Evolutionary conservation across 495 filamentous ascomycete species (phyloP).

Genomic region (Penicillium longicatenatum): DNA sequence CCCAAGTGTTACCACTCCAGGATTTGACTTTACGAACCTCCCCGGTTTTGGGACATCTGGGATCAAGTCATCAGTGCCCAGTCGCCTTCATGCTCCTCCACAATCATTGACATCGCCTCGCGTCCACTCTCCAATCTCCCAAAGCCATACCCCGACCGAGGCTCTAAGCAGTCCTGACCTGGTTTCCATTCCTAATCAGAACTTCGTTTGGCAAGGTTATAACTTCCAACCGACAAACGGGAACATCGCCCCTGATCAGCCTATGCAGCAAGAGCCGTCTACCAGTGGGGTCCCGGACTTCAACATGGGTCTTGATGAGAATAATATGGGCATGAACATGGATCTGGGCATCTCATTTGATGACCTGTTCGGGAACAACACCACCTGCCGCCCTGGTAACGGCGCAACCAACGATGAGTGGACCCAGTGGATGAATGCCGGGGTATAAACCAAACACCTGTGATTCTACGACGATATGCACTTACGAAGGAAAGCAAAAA

Average conservation of each 20-base stretch:
- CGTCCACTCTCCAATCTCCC: slow-evolving; percentile 39
- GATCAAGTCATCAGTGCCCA: slow-evolving; percentile 33
- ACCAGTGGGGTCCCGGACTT: slow-evolving; percentile 26
- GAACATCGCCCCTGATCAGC: slow-evolving; percentile 14
- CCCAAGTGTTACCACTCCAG: slow-evolving; percentile 26
- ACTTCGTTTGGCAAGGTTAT: slow-evolving; percentile 49
- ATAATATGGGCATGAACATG: slow-evolving; percentile 34
- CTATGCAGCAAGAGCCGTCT: slow-evolving; percentile 24
- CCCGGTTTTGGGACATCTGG: slow-evolving; percentile 23
- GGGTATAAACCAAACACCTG: slow-evolving; percentile 6
- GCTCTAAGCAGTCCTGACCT: slow-evolving; percentile 45
- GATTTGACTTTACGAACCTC: slow-evolving; percentile 36
- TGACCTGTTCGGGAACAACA: slow-evolving; percentile 45
- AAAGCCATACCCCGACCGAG: slow-evolving; percentile 37
- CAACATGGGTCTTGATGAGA: slow-evolving; percentile 36
- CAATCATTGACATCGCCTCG: slow-evolving; percentile 32
- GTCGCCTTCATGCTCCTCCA: slow-evolving; percentile 28
- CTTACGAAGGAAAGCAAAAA: slow-evolving; percentile 23
- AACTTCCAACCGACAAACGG: slow-evolving; percentile 35
- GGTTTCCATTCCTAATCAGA: slow-evolving; percentile 49
- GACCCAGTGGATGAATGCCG: slow-evolving; percentile 46
- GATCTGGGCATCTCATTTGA: slow-evolving; percentile 45
- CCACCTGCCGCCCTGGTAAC: slow-evolving; percentile 23
- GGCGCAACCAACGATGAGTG: slow-evolving; percentile 40
- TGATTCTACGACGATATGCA: slow-evolving; percentile 28